Base-by-base conservation (phyloP, 257 asterid species). In the Solanum neorickii region DNA sequence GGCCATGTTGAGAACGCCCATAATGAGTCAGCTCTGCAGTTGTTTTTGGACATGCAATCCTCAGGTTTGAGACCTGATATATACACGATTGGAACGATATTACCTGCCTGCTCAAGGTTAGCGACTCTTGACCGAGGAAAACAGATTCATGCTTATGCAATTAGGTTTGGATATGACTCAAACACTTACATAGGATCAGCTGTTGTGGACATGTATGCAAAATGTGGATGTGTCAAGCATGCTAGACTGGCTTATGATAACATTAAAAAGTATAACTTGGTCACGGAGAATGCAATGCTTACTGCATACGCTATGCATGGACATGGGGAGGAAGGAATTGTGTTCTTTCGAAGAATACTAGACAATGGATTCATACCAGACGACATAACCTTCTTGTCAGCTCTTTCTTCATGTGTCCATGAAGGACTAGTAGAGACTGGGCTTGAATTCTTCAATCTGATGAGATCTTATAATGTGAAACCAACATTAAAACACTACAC, bases 291-390 rank as follows among this genome's bases (percentile, higher is more conserved):
- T 87, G 96, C 97, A 15, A 93, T 96, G 96, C 92, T 96, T 25
- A 93, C 93, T 86, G 97, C 97, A 9, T 93, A 92, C 20, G 98
- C 98, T n/a, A 86, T 93, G 92, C 94, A 95, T 49, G 99, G 99
- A 56, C 59, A 87, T 41, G 97, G 98, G 16, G 92, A 90, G 86
- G 95, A 92, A 20, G 98, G 95, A 82, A 91, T 96, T 86, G 89
- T 82, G 75, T 89, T 95, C 86, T 96, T 96, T 87, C 89, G 88
- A 16, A 70, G 90, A 65, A 86, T 96, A 91, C 87, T 96, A 31
- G 78, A 18, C 14, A 44, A 86, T 52, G 95, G 96, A 29, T 92
- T 86, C 80, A 87, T 68, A 90, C 98, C 99, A 6, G 98, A 96
- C 76, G 83, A 29, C 6, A 88, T 94, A 88, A 96, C 98, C 47